Evolutionary conservation across 345 rosid species (phyloP), one percentile per base, ranked within the genome.

Genomic region (Bruguiera parviflora): DNA sequence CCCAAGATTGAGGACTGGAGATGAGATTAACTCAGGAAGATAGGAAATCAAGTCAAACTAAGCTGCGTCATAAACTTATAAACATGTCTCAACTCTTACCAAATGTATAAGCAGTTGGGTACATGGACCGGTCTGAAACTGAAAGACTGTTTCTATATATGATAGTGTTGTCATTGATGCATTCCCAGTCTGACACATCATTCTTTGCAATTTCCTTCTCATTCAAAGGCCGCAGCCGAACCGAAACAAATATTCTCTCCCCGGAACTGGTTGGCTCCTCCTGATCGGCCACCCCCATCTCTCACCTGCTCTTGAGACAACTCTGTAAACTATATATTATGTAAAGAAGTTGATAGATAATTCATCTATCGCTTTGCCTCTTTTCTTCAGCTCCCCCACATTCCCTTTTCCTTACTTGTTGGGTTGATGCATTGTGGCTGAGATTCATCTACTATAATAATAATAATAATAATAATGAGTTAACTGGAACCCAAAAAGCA

Each of bases 131-230:
- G 73, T 95, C 99, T 3, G 96, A 84, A 73, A 84, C 79, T 16
- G 92, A 84, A 74, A 90, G 89, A 72, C 77, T 88, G 79, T 84
- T 90, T 77, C 84, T 81, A 84, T 82, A 88, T 67, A 92, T 69
- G 63, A 95, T 69, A 16, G 94, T 90, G 72, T 73, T 77, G 8
- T 87, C 88, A 74, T 79, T 86, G 82, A 90, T 86, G 72, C 96
- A 92, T 79, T 92, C 97, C 97, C 99, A 92, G 78, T 95, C 97
- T 1, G 84, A 85, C n/a, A 83, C 85, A 47, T 92, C 99, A 67
- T 86, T 71, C 69, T 79, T 85, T 33, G 85, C 79, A 74, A 70
- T 83, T 77, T 95, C 99, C 83, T 84, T 95, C 74, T 79, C 87
- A 82, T 74, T 95, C 82, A 92, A 73, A 67, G 96, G 99, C 83